Evolutionary conservation across 331 rosid species (phyloP).

Genomic region (Phaseolus coccineus): DNA sequence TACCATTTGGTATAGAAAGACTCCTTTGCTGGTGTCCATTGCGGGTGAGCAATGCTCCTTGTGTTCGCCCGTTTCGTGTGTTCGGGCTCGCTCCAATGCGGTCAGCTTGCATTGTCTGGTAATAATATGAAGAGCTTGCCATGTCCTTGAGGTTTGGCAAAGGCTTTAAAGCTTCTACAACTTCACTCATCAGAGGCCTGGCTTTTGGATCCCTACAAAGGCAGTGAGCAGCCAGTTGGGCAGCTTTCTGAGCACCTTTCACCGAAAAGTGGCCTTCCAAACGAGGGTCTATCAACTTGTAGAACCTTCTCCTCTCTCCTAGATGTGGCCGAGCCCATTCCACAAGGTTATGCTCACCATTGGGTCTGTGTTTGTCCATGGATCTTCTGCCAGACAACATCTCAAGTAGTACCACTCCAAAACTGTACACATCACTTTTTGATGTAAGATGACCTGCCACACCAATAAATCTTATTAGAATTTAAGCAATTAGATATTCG

Average conservation of each 20-base stretch:
- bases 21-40: conserved; percentile 82
- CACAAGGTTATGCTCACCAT: conserved; percentile 93
- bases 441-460: conserved; percentile 91
- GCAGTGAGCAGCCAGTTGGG: conserved; percentile 87
- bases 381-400: conserved; percentile 95
- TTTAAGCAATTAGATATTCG: background rate
- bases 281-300: conserved; percentile 85
- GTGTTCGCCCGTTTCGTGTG: conserved; percentile 64
- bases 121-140: conserved; percentile 94
- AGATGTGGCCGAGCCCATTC: conserved; percentile 98
- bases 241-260: conserved; percentile 90
- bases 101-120: conserved; percentile 86
- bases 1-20: conserved; percentile 74
- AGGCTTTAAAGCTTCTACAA: conserved; percentile 87
- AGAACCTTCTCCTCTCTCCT: conserved; percentile 89
- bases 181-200: conserved; percentile 92
- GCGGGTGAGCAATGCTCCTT: conserved; percentile 63
- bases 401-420: conserved; percentile 93
- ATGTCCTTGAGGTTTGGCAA: conserved; percentile 91
- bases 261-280: conserved; percentile 95
- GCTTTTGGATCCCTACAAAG: conserved; percentile 91
- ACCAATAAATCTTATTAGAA: conserved; percentile 28
- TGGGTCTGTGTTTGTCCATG: conserved; percentile 96
- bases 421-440: conserved; percentile 91
- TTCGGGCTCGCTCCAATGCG: conserved; percentile 76